phyloP scores from a whole-genome alignment of 768 basidiomycete species.

The Tricholoma furcatifolium region DNA sequence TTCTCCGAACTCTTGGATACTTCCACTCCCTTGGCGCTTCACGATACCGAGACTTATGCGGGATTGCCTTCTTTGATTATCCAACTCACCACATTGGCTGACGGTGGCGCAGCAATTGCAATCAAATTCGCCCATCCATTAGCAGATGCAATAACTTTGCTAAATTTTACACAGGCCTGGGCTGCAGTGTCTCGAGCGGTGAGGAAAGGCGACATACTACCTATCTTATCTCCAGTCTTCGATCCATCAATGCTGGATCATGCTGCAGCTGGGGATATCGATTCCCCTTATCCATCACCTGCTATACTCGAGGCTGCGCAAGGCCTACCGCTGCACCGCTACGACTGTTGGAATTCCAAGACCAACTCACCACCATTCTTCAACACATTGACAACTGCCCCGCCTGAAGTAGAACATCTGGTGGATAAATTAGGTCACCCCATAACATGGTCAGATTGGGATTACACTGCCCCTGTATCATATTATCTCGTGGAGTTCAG shows the following conservation, averaged over 20 bases:
- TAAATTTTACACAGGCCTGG: constrained; percentile 35
- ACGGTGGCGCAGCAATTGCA: constrained; percentile 26
- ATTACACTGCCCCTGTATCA: constrained; percentile 22
- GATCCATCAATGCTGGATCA: constrained; percentile 27
- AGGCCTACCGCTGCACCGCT: constrained; percentile 25
- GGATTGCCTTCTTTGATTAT: constrained; percentile 31
- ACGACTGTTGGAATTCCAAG: constrained; percentile 30
- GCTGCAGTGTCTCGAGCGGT: constrained; percentile 24
- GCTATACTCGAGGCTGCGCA: constrained; percentile 20
- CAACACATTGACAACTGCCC: constrained; percentile 15
- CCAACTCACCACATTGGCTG: constrained; percentile 31
- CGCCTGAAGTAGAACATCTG: constrained; percentile 10
- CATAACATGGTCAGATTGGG: constrained; percentile 29
- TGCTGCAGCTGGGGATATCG: constrained; percentile 30
- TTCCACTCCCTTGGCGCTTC: constrained; percentile 22
- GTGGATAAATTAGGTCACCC: constrained; percentile 18
- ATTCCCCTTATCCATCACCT: constrained; percentile 19
- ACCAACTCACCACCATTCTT: constrained; percentile 19
- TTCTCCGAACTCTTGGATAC: constrained; percentile 18
- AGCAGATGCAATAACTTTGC: constrained; percentile 34
- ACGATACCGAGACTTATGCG: constrained; percentile 15
- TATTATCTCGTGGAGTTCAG: constrained; percentile 26
- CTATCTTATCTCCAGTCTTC: constrained; percentile 25
- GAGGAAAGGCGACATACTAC: background rate
- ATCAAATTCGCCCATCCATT: constrained; percentile 32